A percentile compares a stretch with the other conserved stretches of the same genome.
These are phyloP conservation scores for Phylloporus rhodoxanthus DNA, from an alignment of 768 basidiomycete species.

Conservation along the genomic window DNA sequence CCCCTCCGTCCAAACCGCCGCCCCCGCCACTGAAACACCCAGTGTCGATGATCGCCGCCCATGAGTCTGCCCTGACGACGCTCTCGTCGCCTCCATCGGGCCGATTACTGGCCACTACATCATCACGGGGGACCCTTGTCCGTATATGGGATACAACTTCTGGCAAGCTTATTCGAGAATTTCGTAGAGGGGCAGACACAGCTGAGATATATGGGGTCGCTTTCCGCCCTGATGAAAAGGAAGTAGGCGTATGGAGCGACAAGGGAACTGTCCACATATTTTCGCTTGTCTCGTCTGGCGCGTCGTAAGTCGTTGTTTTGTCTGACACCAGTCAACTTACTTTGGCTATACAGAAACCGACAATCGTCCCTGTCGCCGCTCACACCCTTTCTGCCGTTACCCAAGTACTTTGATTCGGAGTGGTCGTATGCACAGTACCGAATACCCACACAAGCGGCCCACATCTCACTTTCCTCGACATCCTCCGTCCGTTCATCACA, in stretches of 20 bases:
- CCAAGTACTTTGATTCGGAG: constrained; percentile 90
- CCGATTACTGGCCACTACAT: constrained; percentile 76
- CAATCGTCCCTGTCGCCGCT: constrained; percentile 79
- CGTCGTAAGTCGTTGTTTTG: constrained; percentile 47
- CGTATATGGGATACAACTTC: constrained; percentile 77
- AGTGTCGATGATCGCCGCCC: constrained; percentile 78
- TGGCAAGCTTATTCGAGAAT: constrained; percentile 70
- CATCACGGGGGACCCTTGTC: constrained; percentile 76
- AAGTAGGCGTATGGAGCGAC: constrained; percentile 90
- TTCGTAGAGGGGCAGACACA: constrained; percentile 82
- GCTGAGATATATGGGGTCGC: constrained; percentile 89
- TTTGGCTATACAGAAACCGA: constrained; percentile 54
- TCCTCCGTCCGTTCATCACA: constrained; percentile 49
- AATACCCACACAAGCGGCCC: constrained; percentile 78
- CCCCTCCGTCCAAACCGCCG: constrained; percentile 50
- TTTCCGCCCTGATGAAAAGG: constrained; percentile 79
- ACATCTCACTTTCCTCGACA: constrained; percentile 72
- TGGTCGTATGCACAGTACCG: constrained; percentile 95
- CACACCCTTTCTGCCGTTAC: constrained; percentile 73
- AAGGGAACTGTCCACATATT: constrained; percentile 94
- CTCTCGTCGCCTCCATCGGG: constrained; percentile 76
- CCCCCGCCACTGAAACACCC: constrained; percentile 56
- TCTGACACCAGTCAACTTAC: constrained; percentile 3
- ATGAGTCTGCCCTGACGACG: constrained; percentile 72
- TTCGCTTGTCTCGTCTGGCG: constrained; percentile 58